Evolutionary conservation across 768 basidiomycete genomes (phyloP), one percentile per base, ranked within the genome.

Genomic region (Pholiota microspora): DNA sequence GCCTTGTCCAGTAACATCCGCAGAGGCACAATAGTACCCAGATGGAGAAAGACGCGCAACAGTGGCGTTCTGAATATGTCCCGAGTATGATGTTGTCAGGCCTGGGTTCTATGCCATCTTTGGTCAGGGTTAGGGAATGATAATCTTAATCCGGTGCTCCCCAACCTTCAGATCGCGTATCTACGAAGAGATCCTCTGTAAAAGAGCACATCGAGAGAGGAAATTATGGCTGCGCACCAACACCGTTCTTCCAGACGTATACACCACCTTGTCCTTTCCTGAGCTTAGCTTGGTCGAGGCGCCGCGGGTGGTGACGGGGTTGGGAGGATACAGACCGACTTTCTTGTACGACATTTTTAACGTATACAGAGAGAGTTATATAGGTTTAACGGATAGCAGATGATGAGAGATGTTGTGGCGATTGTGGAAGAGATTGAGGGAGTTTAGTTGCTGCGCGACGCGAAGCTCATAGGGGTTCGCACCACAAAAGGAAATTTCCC

Each of bases 1-100:
- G 92, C 93, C 93, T 51, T 83, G 90, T 35, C 95, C 95, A 27
- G 77, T 75, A 3, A 80, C 71, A 67, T 98, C 95, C 21, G 83
- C 96, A 27, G 93, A 96, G 3, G 96, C 95, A 65, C 91, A 94
- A 71, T 98, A 98, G 71, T 86, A 97, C 24, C 96, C 95, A 1
- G 92, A 90, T 0, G 94, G 95, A 2, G 94, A 94, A 62, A 97
- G 82, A 32, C 92, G 84, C 12, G 96, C 95, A 15, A 95, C 91
- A 1, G 92, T 94, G 6, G 92, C 80, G 51, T 86, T 86, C 60
- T 93, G 86, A 3, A 86, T 81, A 70, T 97, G 94, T 25, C 89
- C 89, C 40, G 83, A 77, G 66, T 95, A 94, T 21, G 85, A 77
- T 10, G 76, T 76, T 10, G 85, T 80, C 4, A 81, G 70, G 2